These are phyloP conservation scores for Colletotrichum camelliae DNA, from an alignment of 2,329 filamentous ascomycete genomes.

Conservation along the genomic window DNA sequence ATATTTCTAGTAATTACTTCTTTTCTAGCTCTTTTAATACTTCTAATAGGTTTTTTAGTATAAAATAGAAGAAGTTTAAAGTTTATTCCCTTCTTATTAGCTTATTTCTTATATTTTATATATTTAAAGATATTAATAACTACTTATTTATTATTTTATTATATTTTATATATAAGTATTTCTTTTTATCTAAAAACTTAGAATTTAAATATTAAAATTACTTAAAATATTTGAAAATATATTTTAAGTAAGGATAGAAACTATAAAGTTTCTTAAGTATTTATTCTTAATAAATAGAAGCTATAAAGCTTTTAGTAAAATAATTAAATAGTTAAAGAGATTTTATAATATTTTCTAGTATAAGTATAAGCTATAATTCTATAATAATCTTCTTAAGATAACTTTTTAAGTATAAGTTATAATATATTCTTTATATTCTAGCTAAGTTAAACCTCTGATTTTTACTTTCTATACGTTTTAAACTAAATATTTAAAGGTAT, in stretches of 20 bases:
- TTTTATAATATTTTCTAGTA: not conserved
- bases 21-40: not conserved
- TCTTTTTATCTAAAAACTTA: too few species aligned
- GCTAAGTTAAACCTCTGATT: too few species aligned
- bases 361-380: not conserved
- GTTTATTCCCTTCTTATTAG: not conserved
- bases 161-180: too few species aligned
- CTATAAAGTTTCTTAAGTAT: too few species aligned
- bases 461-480: too few species aligned
- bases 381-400: not conserved
- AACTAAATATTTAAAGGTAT: too few species aligned
- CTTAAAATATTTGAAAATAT: too few species aligned
- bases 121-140: not conserved
- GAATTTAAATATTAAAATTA: too few species aligned
- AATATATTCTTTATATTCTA: not conserved
- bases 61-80: not conserved
- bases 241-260: not conserved
- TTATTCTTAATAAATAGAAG: not conserved
- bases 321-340: rapidly evolving
- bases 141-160: not conserved
- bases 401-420: not conserved
- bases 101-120: not conserved
- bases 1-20: not conserved
- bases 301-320: not conserved
- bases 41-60: not conserved